These are phyloP conservation scores for Gleditsia sinensis DNA, from an alignment of 306 rosid genomes.

Conservation along the genomic window DNA sequence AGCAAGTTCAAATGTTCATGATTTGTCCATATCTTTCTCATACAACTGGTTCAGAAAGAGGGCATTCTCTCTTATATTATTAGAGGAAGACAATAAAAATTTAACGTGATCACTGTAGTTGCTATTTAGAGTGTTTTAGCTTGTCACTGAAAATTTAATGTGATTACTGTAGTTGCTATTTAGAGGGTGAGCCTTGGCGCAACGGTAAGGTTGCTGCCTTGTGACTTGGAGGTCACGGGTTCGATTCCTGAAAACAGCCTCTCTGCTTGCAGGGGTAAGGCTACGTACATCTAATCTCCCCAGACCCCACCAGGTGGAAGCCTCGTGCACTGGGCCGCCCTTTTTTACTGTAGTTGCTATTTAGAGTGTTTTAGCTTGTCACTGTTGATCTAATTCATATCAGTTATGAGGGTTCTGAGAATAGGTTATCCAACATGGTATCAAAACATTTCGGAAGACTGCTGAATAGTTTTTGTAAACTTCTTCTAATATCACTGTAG, in stretches of 20 bases:
- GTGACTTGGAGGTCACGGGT: too few species aligned
- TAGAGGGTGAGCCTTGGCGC: too few species aligned
- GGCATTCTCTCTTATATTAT: background rate
- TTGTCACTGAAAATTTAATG: too few species aligned
- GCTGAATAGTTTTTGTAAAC: background rate
- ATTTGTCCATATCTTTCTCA: background rate
- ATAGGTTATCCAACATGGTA: background rate
- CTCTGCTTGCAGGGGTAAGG: too few species aligned
- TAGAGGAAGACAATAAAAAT: background rate
- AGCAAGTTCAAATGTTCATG: background rate
- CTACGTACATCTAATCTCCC: too few species aligned
- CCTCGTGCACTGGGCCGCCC: too few species aligned
- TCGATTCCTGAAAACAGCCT: too few species aligned
- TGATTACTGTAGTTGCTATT: too few species aligned
- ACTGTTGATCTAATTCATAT: background rate
- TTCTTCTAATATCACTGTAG: background rate
- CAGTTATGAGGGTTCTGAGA: background rate
- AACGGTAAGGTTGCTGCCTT: too few species aligned
- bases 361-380: background rate
- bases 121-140: background rate
- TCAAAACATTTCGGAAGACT: background rate
- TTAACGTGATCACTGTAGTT: background rate
- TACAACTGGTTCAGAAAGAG: background rate
- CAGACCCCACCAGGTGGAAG: too few species aligned
- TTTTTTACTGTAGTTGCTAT: background rate